A percentile compares a stretch with the other conserved stretches of the same genome.
Conservation (phyloP, 1,139 yeast species). For the Kodamaea plutei region DNA sequence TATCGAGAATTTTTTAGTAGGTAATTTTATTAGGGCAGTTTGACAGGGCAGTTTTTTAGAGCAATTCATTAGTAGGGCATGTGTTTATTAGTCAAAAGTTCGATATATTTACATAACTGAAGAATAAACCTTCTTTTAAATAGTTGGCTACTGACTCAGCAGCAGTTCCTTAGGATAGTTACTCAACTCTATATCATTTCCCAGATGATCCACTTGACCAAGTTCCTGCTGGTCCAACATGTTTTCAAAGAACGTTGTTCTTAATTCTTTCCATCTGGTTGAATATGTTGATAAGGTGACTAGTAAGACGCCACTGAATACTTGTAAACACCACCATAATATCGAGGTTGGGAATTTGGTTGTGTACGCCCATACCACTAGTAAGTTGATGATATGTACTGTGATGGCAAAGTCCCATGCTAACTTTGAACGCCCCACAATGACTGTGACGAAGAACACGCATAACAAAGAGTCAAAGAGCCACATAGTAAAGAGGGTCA, state of each 20-base stretch:
- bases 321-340: conserved; percentile 84
- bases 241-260: conserved; percentile 85
- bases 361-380: conserved; percentile 64
- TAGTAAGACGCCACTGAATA: conserved; percentile 61
- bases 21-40: no score
- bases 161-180: conserved; percentile 10
- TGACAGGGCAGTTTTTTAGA: no score
- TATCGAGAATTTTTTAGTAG: no score
- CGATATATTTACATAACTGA: no score
- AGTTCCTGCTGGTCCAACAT: conserved; percentile 54
- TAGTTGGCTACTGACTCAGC: background rate
- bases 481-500: conserved; percentile 73
- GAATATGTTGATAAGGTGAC: conserved; percentile 82
- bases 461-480: conserved; percentile 70
- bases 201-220: conserved; percentile 25
- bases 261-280: conserved; percentile 81
- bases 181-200: conserved; percentile 20
- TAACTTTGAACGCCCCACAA: conserved; percentile 86
- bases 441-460: conserved; percentile 76
- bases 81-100: no score
- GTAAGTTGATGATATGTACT: conserved; percentile 71
- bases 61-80: no score
- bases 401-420: conserved; percentile 97
- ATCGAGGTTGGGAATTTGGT: conserved; percentile 64
- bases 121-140: background rate